These are phyloP conservation scores for Phytopythium vexans DNA, from an alignment of 352 stramenopile species.

Conservation along the genomic window DNA sequence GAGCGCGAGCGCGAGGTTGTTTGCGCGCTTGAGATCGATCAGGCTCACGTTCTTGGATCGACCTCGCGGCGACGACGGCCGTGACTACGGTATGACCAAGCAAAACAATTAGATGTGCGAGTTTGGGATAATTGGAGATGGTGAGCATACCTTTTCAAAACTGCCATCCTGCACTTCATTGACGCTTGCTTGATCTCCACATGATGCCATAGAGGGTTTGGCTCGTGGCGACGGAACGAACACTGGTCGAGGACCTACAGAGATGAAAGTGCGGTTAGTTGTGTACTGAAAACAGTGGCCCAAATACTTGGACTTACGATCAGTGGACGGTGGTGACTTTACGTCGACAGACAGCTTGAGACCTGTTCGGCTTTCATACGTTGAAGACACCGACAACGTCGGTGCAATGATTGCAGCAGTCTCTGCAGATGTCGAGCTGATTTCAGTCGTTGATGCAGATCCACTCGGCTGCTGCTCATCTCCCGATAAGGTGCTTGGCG, in stretches of 20 bases:
- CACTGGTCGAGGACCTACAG: conserved; percentile 39
- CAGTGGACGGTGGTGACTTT: conserved; percentile 26
- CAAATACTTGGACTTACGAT: conserved; percentile 29
- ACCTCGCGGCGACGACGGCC: conserved; percentile 63
- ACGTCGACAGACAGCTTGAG: conserved; percentile 54
- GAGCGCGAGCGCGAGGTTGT: conserved; percentile 72
- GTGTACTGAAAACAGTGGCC: neutral
- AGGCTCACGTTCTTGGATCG: conserved; percentile 75
- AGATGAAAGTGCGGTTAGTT: conserved; percentile 4
- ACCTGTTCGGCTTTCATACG: conserved; percentile 49
- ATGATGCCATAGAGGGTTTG: neutral
- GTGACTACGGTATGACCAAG: conserved; percentile 28
- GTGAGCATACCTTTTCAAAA: conserved; percentile 58
- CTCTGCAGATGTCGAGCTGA: too few species aligned
- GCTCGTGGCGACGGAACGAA: conserved; percentile 52
- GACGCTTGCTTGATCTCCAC: neutral
- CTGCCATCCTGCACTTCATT: conserved; percentile 6
- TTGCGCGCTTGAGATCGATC: conserved; percentile 75
- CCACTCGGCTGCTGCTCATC: too few species aligned
- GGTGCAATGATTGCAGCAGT: too few species aligned
- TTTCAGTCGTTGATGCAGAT: too few species aligned
- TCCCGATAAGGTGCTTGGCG: too few species aligned
- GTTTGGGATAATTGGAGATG: too few species aligned
- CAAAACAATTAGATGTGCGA: neutral
- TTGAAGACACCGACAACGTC: conserved; percentile 16